Base-by-base conservation (phyloP, 2,329 filamentous ascomycete genomes). In the Pseudopyricularia cyperi region DNA sequence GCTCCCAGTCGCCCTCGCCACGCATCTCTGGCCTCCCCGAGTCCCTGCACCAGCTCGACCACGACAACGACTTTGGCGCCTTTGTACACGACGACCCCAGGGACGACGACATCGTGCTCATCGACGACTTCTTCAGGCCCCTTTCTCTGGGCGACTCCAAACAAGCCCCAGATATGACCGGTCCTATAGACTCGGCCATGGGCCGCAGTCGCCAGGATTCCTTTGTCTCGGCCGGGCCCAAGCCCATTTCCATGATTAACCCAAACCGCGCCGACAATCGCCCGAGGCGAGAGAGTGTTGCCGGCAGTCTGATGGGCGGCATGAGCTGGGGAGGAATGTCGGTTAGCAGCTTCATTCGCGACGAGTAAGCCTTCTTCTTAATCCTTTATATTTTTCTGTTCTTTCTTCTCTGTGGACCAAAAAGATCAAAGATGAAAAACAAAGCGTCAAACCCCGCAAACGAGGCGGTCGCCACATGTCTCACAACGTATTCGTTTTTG, bases 281-380 rank as follows among this genome's bases (percentile, higher is more conserved):
- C 55, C 75, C 71, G 52, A 74, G 80, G 56, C 73, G 80, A 59
- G 81, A 84, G 64, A 80, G 75, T 53, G 65, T 83, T 33, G 80
- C 79, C 15, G 80, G 79, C 48, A 84, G 80, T 62, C 67, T 83
- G 53, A 80, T 83, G 70, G 85, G 83, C 57, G 90, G 91, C 61
- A 89, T 95, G 83, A 96, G 90, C 69, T 98, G 91, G 90, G 91
- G 91, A 64, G 91, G 90, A 58, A 82, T 95, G 55, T 97, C 91
- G 8, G 88, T 97, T 58, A 91, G 91, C 56, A 97, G 91, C 63
- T 97, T 94, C 75, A 93, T 98, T 68, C 80, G 88, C 67, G 91
- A 98, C 71, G 93, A 98, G 93, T 98, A 82, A 82, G 91, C 73
- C 54, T 33, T 35, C 19, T 17, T 34, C 34, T 24, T 48, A 48